These are phyloP conservation scores for Ramichloridium luteum DNA, from an alignment of 2,329 filamentous ascomycete genomes.

Conservation along the genomic window DNA sequence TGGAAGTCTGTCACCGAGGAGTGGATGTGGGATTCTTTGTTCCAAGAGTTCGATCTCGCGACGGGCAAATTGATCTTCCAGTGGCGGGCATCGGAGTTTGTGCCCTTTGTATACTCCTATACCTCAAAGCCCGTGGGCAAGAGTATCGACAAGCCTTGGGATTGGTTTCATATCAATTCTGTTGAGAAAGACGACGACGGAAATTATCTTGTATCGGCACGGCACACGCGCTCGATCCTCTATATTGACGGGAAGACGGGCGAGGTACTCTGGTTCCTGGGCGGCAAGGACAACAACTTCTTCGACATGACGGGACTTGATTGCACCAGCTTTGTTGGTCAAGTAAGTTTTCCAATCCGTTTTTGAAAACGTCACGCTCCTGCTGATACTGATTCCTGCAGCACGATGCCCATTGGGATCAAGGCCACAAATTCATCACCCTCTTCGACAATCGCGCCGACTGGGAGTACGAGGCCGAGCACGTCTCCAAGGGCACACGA, in stretches of 20 bases:
- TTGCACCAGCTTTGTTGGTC: conserved; percentile 29
- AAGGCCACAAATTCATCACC: conserved; percentile 23
- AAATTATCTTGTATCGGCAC: conserved; percentile 43
- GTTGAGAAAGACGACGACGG: conserved; percentile 39
- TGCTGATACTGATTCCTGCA: too few species aligned
- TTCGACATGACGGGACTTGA: conserved; percentile 15
- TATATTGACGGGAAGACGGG: conserved; percentile 38
- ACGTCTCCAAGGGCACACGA: conserved; percentile 12
- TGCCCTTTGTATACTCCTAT: conserved; percentile 30
- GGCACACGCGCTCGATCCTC: conserved; percentile 37
- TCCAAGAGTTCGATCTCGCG: conserved; percentile 34
- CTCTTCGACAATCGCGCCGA: conserved; percentile 23
- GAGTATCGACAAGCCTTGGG: conserved; percentile 35
- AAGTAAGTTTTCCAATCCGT: too few species aligned
- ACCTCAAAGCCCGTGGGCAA: conserved; percentile 23
- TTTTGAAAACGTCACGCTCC: too few species aligned
- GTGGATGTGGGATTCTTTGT: conserved; percentile 21
- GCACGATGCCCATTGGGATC: conserved; percentile 39
- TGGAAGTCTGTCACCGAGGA: conserved; percentile 21
- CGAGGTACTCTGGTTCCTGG: conserved; percentile 40
- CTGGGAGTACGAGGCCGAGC: conserved; percentile 12
- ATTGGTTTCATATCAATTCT: conserved; percentile 46
- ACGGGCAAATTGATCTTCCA: conserved; percentile 45
- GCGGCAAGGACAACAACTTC: conserved; percentile 22
- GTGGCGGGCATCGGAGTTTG: conserved; percentile 42